Conservation (phyloP, 495 filamentous ascomycete species). For the Aspergillus taichungensis region DNA sequence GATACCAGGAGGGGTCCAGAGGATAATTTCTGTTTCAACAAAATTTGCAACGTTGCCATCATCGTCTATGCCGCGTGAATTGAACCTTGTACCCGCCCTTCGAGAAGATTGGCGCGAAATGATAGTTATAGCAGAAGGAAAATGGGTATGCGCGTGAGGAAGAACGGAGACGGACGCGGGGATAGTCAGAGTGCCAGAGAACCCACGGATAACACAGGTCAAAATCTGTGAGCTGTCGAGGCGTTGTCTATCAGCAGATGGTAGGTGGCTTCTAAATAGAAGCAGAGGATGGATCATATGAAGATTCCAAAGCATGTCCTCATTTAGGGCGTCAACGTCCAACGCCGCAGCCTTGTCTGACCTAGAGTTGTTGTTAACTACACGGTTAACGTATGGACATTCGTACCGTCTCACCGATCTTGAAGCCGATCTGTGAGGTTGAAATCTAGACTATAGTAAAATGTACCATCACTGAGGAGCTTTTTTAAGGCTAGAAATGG, state of each 20-base stretch:
- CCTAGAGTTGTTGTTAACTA: constrained; percentile 34
- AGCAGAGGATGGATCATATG: constrained; percentile 95
- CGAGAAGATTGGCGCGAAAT: constrained; percentile 88
- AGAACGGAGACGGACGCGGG: constrained; percentile 54
- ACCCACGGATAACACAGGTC: constrained; percentile 90
- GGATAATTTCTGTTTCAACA: constrained; percentile 58
- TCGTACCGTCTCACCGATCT: constrained; percentile 56
- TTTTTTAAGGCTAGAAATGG: constrained; percentile 86
- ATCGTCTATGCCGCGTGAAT: constrained; percentile 92
- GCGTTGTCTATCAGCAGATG: constrained; percentile 57
- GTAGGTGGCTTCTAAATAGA: constrained; percentile 72
- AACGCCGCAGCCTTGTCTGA: constrained; percentile 48
- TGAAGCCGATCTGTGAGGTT: constrained; percentile 91
- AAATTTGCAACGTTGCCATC: constrained; percentile 96
- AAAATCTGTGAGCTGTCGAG: constrained; percentile 81
- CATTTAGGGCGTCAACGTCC: constrained; percentile 76
- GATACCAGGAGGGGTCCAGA: constrained; percentile 63
- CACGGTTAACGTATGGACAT: constrained; percentile 1
- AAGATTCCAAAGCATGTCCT: constrained; percentile 91
- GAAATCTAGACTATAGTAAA: constrained; percentile 96
- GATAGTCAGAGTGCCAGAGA: constrained; percentile 74
- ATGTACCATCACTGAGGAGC: constrained; percentile 86
- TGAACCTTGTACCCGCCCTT: constrained; percentile 91
- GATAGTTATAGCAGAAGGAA: constrained; percentile 75
- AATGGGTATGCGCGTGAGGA: constrained; percentile 44